A percentile compares a stretch with the other conserved stretches of the same genome.
Conservation (phyloP, 768 basidiomycete genomes). For the Leucocoprinus leucothites region DNA sequence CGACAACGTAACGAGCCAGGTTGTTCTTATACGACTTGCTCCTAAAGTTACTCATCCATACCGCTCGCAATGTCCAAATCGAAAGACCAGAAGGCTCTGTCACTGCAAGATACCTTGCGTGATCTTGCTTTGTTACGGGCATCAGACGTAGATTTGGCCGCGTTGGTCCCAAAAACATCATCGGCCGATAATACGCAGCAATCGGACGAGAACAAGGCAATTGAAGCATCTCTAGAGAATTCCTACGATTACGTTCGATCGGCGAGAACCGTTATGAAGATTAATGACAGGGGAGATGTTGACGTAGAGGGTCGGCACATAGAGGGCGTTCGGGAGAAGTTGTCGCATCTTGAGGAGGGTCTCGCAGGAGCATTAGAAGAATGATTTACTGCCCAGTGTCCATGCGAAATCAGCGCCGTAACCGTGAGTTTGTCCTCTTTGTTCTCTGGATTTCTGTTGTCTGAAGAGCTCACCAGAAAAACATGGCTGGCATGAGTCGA, state of each 20-base stretch:
- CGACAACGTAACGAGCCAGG: too few relatives aligned
- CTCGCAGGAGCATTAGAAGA: conserved; percentile 17
- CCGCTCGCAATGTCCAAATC: conserved; percentile 21
- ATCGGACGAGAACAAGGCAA: conserved; percentile 1
- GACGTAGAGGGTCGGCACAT: conserved; percentile 51
- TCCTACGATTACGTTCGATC: conserved; percentile 61
- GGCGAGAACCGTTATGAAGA: conserved; percentile 53
- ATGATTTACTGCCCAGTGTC: not conserved
- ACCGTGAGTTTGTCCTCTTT: not conserved
- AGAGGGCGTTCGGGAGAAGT: conserved; percentile 49
- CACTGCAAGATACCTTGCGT: conserved; percentile 57
- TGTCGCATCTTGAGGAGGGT: conserved; percentile 51
- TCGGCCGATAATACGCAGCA: not conserved
- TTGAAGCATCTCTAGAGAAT: conserved; percentile 39
- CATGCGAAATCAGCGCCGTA: conserved; percentile 6
- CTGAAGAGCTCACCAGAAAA: too few relatives aligned
- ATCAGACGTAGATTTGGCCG: conserved; percentile 40
- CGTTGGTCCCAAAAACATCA: conserved; percentile 16
- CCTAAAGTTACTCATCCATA: too few relatives aligned
- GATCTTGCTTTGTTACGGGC: conserved; percentile 73
- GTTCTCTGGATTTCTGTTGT: too few relatives aligned
- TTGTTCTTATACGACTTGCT: too few relatives aligned
- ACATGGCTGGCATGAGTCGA: too few relatives aligned
- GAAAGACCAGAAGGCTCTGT: conserved; percentile 46
- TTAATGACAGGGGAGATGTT: conserved; percentile 49